Percentiles rank a stretch among this genome's conserved stretches.
Conservation (phyloP, 2,329 filamentous ascomycete genomes). For the Fusarium veterinarium region DNA sequence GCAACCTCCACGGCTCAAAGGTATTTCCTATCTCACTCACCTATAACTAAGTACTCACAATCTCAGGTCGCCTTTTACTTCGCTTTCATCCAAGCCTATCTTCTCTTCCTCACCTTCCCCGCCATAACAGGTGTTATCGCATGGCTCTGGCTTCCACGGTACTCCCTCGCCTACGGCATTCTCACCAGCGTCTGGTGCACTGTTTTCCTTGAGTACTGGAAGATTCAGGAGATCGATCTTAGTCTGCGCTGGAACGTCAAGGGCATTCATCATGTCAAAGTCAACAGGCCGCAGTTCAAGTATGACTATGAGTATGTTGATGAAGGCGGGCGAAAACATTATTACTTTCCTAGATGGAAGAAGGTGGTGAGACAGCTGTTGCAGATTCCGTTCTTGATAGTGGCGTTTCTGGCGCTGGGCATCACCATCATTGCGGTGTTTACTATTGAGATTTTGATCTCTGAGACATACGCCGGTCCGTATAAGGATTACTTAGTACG, state of each 20-base stretch:
- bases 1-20: constrained; percentile 72
- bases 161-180: constrained; percentile 76
- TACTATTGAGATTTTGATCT: constrained; percentile 79
- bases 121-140: constrained; percentile 74
- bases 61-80: constrained; percentile 79
- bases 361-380: constrained; percentile 73
- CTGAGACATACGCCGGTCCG: constrained; percentile 77
- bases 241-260: constrained; percentile 78
- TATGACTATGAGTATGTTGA: constrained; percentile 72
- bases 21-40: constrained; percentile 9
- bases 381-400: constrained; percentile 74
- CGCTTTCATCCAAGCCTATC: constrained; percentile 83
- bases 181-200: constrained; percentile 77
- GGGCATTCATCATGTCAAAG: constrained; percentile 74
- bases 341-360: constrained; percentile 73
- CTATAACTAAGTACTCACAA: too few relatives aligned
- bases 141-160: constrained; percentile 76
- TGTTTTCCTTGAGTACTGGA: constrained; percentile 84
- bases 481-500: constrained; percentile 72
- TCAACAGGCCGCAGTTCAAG: constrained; percentile 72
- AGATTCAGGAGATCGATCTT: constrained; percentile 77
- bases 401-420: constrained; percentile 69
- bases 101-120: constrained; percentile 76
- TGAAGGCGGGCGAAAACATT: constrained; percentile 69
- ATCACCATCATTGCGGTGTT: constrained; percentile 76